These are phyloP conservation scores for Isatis lusitanica DNA, from an alignment of 441 rosid genomes.

Conservation along the genomic window DNA sequence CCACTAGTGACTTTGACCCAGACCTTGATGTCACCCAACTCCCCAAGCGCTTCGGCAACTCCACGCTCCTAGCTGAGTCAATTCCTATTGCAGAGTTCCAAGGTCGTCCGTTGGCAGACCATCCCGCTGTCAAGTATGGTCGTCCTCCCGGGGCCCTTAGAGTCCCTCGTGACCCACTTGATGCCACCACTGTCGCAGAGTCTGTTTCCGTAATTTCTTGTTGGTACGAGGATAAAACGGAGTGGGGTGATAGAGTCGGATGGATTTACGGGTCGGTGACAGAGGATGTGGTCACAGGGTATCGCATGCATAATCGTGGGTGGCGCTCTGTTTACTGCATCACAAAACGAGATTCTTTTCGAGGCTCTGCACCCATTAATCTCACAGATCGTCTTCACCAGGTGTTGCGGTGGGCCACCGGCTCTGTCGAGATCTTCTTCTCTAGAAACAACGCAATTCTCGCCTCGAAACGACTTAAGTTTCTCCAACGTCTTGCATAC, in stretches of 20 bases:
- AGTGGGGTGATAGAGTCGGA: slow-evolving; percentile 89
- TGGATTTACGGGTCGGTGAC: slow-evolving; percentile 95
- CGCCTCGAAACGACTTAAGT: slow-evolving; percentile 54
- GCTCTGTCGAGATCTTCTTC: slow-evolving; percentile 89
- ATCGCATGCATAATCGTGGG: slow-evolving; percentile 92
- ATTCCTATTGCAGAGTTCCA: slow-evolving; percentile 77
- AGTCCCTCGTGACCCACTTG: slow-evolving; percentile 74
- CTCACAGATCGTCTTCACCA: slow-evolving; percentile 86
- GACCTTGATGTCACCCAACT: slow-evolving; percentile 70
- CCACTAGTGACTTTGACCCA: slow-evolving; percentile 71
- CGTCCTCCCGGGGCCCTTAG: slow-evolving; percentile 81
- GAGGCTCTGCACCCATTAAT: slow-evolving; percentile 87
- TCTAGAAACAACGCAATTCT: slow-evolving; percentile 82
- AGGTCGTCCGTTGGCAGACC: slow-evolving; percentile 83
- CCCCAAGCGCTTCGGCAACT: slow-evolving; percentile 87
- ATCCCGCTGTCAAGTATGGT: slow-evolving; percentile 76
- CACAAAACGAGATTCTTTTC: slow-evolving; percentile 79
- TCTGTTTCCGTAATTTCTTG: slow-evolving; percentile 87
- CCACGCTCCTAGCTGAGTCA: slow-evolving; percentile 73
- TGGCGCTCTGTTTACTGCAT: slow-evolving; percentile 87
- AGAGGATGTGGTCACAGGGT: slow-evolving; percentile 90
- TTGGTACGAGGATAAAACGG: slow-evolving; percentile 93
- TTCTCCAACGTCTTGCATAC: slow-evolving; percentile 82
- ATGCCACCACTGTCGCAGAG: slow-evolving; percentile 82
- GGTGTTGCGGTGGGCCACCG: slow-evolving; percentile 88